Evolutionary conservation across 2,329 filamentous ascomycete species (phyloP), one percentile per base, ranked within the genome.

Genomic region (Hymenotorrendiella dingleyae): DNA sequence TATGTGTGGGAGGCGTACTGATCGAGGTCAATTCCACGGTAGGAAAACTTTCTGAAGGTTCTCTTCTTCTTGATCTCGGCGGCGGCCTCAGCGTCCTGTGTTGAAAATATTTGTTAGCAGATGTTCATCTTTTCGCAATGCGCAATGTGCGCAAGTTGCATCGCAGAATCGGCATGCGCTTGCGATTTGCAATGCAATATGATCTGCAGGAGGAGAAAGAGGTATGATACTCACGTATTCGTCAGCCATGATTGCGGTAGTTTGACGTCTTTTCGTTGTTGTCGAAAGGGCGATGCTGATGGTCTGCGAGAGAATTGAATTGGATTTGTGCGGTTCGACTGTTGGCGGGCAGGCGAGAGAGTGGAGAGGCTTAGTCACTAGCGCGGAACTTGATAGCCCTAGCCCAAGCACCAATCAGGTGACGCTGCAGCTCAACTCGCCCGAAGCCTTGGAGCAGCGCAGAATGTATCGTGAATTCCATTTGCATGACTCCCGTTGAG

Each of bases 21-120:
- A 72, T 98, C 93, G 72, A 98, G 90, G 74, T 98, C 93, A 73
- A 98, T 87, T 68, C 93, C 93, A 70, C 93, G 87, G 87, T 96
- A 98, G 62, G 90, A 93, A 72, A 97, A 98, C 85, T 97, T 98
- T 78, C 89, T 86, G 86, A 97, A 96, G 64, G 89, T 78, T 91
- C 93, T 94, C 80, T 85, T 94, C 82, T 87, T 94, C 89, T 97
- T 98, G 74, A 98, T 78, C 86, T 96, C 93, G 70, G 89, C 91
- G 74, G 91, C 91, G 81, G 93, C 87, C 79, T 94, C 89, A 71
- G 90, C 84, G 78, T 96, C 91, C 89, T 95, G 62, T 57, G 42
- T 34, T 40, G 24, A 47, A 51, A 53, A 53, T 52, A 49, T 39
- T 54, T 44, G 55, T 69, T 58, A 72, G 66, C 46, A 37, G 36